phyloP scores from a whole-genome alignment of 2,329 filamentous ascomycete genomes.

The Arthrobotrys megalospora region DNA sequence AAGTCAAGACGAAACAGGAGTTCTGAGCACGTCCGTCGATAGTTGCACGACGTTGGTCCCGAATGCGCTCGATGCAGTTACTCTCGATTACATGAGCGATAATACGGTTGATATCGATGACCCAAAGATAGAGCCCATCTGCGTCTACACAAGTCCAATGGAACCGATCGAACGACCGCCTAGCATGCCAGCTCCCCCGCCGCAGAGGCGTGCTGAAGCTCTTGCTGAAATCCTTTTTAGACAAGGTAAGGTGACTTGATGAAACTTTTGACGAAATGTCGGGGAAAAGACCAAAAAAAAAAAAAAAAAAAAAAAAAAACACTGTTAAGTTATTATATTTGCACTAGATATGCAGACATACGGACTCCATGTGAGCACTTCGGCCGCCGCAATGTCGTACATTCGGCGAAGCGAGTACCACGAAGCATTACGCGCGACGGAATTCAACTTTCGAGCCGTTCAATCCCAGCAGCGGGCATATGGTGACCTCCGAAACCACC shows the following conservation, averaged over 20 bases:
- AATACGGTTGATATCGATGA: slow-evolving; percentile 2
- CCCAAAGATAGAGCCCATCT: slow-evolving; percentile 32
- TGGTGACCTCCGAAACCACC: slow-evolving; percentile 52
- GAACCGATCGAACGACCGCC: slow-evolving; percentile 41
- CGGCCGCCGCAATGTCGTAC: slow-evolving; percentile 55
- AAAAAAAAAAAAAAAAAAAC: too few relatives aligned
- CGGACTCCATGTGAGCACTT: slow-evolving; percentile 53
- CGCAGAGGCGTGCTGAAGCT: slow-evolving; percentile 40
- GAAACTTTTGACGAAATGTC: background rate
- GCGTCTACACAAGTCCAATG: slow-evolving; percentile 41
- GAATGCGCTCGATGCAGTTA: background rate
- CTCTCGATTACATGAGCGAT: background rate
- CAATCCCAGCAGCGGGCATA: slow-evolving; percentile 54
- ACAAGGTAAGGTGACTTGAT: slow-evolving; percentile 31
- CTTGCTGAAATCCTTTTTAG: slow-evolving; percentile 56
- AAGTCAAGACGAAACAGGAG: background rate
- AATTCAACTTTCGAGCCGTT: slow-evolving; percentile 56
- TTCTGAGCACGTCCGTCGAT: slow-evolving; percentile 44
- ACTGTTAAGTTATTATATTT: background rate
- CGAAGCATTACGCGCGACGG: slow-evolving; percentile 51
- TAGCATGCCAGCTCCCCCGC: slow-evolving; percentile 34
- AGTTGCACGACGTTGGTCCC: slow-evolving; percentile 44
- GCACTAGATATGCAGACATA: slow-evolving; percentile 53
- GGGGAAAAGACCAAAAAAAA: background rate
- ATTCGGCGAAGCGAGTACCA: slow-evolving; percentile 53